Percentiles rank a stretch among this genome's conserved stretches.
Conservation (phyloP, 192 early-diverging fungal species). For the Blastocladiella britannica region DNA sequence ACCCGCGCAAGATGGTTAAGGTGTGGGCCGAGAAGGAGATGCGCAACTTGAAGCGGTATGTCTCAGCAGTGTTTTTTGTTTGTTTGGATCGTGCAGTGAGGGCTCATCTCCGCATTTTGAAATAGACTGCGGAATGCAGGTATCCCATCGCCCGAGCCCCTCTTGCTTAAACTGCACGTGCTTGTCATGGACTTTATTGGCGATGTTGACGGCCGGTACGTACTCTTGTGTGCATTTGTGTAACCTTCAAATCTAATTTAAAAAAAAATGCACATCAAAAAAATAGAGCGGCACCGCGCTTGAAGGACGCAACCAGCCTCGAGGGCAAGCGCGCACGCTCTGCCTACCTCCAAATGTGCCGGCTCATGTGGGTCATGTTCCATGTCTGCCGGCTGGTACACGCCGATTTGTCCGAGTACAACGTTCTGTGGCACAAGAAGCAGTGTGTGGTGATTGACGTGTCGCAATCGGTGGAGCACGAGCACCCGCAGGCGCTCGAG, state of each 20-base stretch:
- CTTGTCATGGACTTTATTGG: conserved; percentile 89
- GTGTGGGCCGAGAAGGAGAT: conserved; percentile 99
- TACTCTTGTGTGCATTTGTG: too few relatives aligned
- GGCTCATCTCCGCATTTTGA: too few relatives aligned
- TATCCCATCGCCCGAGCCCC: conserved; percentile 73
- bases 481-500: conserved; percentile 88
- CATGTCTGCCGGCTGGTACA: conserved; percentile 84
- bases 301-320: conserved; percentile 86
- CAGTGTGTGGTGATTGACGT: conserved; percentile 77
- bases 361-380: conserved; percentile 78
- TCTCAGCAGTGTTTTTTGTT: too few relatives aligned
- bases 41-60: conserved; percentile 93
- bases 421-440: conserved; percentile 46
- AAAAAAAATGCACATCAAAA: conserved; percentile 3
- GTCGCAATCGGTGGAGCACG: conserved; percentile 95
- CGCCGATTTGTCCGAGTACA: conserved; percentile 95
- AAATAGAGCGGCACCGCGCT: conserved; percentile 58
- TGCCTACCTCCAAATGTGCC: conserved; percentile 64
- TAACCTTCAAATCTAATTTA: conserved; percentile 3
- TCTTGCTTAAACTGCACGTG: conserved; percentile 77
- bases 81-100: too few relatives aligned
- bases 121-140: conserved; percentile 55
- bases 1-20: conserved; percentile 96
- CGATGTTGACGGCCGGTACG: conserved; percentile 62
- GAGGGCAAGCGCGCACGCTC: conserved; percentile 43